Base-by-base conservation (phyloP, 108 stramenopile genomes). In the Cyclostephanos tholiformis region DNA sequence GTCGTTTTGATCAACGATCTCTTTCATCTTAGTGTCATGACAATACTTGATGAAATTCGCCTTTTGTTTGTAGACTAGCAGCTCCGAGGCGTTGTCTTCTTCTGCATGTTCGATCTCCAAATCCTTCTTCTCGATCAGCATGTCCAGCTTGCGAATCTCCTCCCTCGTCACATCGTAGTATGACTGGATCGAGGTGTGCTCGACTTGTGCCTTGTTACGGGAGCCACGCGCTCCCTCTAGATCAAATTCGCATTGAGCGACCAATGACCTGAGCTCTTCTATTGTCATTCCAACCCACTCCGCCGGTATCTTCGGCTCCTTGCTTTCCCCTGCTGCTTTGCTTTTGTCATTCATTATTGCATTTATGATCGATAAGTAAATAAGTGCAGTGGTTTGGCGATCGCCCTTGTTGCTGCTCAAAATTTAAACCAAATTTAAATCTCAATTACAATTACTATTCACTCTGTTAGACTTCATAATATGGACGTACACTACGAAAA, bases 31-130 rank as follows among this genome's bases (percentile, higher is more conserved):
- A 35, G 60, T 62, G 19, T 75, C 70, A 43, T 82, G 80, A 30
- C 80, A 82, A 56, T 82, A 82, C 35, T 75, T 65, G 36, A 82
- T 32, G 60, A 71, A 82, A 13, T 71, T 71, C 7, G 74, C 49
- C 60, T 82, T 82, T 48, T 82, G 80, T 46, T 82, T 48, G 60
- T 75, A 72, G 13, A 82, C 65, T 43, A 52, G 53, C 25, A 82
- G 29, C 65, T 82, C 80, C 23, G 63, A 60, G 6, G 46, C 56
- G 55, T 75, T 75, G 58, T 82, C 80, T 17, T 82, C 80, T 72
- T 75, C 65, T 10, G 20, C 46, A n/a, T 75, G 75, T 69, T 82
- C 70, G 19, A 82, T 67, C 43, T 75, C 80, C 27, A 75, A 56
- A 39, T 82, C 65, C 53, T 49, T 67, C 65, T 68, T 71, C 56